These are phyloP conservation scores for Colletotrichum sp. DNA, from an alignment of 2,329 filamentous ascomycete genomes.

Conservation along the genomic window DNA sequence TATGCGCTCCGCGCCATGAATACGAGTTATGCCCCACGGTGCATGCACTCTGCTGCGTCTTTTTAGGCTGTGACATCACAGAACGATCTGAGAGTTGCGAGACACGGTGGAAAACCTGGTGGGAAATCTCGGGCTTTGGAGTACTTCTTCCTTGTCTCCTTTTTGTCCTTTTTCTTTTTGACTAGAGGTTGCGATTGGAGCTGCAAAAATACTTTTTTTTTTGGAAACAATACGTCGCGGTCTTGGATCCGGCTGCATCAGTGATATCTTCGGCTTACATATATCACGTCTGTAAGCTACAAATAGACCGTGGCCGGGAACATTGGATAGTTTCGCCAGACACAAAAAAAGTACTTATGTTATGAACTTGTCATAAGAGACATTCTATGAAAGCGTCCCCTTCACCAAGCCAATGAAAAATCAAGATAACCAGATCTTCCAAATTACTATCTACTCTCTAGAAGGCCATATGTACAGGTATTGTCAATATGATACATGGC, in stretches of 20 bases:
- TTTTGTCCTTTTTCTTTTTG: neutral
- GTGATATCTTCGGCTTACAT: neutral
- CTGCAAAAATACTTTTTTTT: neutral
- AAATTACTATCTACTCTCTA: neutral
- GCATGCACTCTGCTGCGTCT: neutral
- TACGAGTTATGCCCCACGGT: neutral
- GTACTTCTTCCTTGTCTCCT: neutral
- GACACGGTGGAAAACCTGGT: neutral
- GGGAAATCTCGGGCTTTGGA: neutral
- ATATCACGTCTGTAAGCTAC: neutral
- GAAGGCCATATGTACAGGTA: neutral
- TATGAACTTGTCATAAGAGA: neutral
- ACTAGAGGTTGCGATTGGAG: neutral
- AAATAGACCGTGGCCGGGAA: neutral
- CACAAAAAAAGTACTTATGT: neutral
- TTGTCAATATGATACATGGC: neutral
- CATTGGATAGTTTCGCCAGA: neutral
- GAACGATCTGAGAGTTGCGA: neutral
- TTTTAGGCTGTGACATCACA: neutral
- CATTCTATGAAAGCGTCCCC: fast-evolving
- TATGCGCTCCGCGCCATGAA: neutral
- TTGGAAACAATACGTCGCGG: neutral
- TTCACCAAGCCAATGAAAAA: fast-evolving
- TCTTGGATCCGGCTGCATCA: neutral
- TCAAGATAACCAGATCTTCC: neutral